Conservation (phyloP, 2,329 filamentous ascomycete genomes). For the Ploettnerulaceae sp. region DNA sequence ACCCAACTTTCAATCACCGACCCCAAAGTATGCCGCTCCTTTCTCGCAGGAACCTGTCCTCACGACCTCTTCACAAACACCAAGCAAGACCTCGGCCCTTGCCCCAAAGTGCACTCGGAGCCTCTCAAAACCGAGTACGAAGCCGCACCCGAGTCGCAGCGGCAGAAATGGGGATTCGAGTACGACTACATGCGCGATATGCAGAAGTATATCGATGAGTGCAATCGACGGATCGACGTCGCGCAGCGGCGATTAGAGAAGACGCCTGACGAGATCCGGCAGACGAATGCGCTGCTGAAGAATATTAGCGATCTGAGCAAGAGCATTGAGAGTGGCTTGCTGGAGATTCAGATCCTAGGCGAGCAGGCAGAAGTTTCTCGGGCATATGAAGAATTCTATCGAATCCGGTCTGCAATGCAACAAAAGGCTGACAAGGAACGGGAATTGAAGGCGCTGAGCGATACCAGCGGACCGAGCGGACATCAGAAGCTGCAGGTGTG, state of each 20-base stretch:
- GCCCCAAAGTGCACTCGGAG: slow-evolving; percentile 83
- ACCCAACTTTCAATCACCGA: slow-evolving; percentile 85
- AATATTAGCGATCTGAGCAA: slow-evolving; percentile 74
- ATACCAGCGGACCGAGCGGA: slow-evolving; percentile 86
- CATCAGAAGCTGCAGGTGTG: slow-evolving; percentile 99
- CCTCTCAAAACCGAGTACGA: slow-evolving; percentile 87
- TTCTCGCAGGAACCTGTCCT: slow-evolving; percentile 87
- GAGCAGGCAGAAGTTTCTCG: slow-evolving; percentile 75
- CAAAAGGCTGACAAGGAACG: slow-evolving; percentile 79
- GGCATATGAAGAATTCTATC: slow-evolving; percentile 83
- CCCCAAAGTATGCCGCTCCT: slow-evolving; percentile 90
- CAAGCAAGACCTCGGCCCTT: slow-evolving; percentile 91
- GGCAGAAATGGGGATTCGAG: slow-evolving; percentile 72
- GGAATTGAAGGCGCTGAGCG: slow-evolving; percentile 83
- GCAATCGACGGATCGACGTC: slow-evolving; percentile 86
- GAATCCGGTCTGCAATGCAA: slow-evolving; percentile 73
- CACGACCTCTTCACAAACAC: slow-evolving; percentile 99
- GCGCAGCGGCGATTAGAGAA: slow-evolving; percentile 91
- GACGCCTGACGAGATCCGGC: slow-evolving; percentile 93
- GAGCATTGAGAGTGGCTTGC: slow-evolving; percentile 74
- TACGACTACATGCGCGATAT: slow-evolving; percentile 96
- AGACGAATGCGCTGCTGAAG: slow-evolving; percentile 87
- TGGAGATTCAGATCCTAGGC: slow-evolving; percentile 81
- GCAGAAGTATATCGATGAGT: slow-evolving; percentile 94
- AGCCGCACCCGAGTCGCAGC: slow-evolving; percentile 62